Evolutionary conservation across 768 basidiomycete genomes (phyloP).

Genomic region (Hirschioporus abietinus): DNA sequence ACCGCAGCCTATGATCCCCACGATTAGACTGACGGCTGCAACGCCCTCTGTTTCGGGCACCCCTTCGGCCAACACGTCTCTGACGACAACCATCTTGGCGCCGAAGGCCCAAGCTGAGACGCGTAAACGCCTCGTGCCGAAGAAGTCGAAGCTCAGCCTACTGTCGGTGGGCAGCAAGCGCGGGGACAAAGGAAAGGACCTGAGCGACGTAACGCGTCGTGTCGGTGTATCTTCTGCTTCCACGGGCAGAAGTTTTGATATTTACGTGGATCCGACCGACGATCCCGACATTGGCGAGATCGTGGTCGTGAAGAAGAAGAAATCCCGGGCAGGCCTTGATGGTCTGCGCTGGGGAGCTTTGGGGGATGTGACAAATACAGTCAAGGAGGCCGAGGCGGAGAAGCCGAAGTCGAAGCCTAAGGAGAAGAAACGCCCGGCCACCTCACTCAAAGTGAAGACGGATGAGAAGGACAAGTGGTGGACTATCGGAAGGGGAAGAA

Average conservation of each 20-base stretch:
- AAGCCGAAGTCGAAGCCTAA: conserved; percentile 10
- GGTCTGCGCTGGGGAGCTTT: conserved; percentile 50
- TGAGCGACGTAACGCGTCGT: conserved; percentile 56
- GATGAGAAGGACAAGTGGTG: conserved; percentile 69
- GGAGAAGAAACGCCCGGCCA: conserved; percentile 18
- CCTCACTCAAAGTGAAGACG: conserved; percentile 32
- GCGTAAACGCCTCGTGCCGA: conserved; percentile 55
- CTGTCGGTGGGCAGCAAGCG: conserved; percentile 27
- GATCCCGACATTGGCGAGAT: conserved; percentile 68
- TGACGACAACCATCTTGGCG: conserved; percentile 20
- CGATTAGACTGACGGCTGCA: conserved; percentile 66
- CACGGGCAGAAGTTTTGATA: conserved; percentile 53
- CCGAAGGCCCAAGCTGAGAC: conserved; percentile 25
- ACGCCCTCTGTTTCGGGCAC: conserved; percentile 51
- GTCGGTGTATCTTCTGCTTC: conserved; percentile 29
- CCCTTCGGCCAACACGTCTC: conserved; percentile 21
- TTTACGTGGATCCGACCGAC: conserved; percentile 58
- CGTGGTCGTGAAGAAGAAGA: conserved; percentile 73
- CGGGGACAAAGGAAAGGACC: conserved; percentile 36
- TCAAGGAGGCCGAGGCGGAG: conserved; percentile 34
- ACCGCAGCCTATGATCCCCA: conserved; percentile 35
- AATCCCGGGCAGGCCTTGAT: conserved; percentile 54
- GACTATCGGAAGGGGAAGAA: conserved; percentile 72
- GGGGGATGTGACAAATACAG: conserved; percentile 55
- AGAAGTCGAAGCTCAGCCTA: conserved; percentile 62